Percentiles rank a stretch among this genome's conserved stretches.
These are phyloP conservation scores for Colletotrichum scovillei DNA, from an alignment of 2,329 filamentous ascomycete genomes.

Conservation along the genomic window DNA sequence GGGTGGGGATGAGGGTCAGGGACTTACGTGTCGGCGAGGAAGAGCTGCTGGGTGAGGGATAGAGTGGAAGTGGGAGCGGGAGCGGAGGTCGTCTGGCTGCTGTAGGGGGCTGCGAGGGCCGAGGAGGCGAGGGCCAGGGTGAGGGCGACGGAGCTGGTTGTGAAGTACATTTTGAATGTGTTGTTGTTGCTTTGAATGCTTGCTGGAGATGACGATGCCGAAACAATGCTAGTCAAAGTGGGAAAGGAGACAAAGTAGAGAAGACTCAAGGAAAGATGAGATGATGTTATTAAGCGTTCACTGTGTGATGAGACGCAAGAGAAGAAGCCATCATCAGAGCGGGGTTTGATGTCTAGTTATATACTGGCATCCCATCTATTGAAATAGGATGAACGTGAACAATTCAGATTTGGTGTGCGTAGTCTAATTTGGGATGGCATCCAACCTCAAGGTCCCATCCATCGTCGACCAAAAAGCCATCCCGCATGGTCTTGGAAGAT, in stretches of 20 bases:
- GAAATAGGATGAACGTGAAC: background rate
- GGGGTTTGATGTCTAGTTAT: slow-evolving; percentile 13
- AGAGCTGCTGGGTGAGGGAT: slow-evolving; percentile 49
- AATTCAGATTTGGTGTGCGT: background rate
- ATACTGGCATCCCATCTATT: slow-evolving; percentile 3
- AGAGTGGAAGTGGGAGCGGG: slow-evolving; percentile 33
- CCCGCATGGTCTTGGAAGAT: background rate
- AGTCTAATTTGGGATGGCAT: slow-evolving; percentile 20
- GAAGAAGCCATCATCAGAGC: background rate
- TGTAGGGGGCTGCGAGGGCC: slow-evolving; percentile 41
- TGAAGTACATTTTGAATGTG: slow-evolving; percentile 45
- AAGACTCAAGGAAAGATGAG: background rate
- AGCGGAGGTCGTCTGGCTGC: slow-evolving; percentile 23
- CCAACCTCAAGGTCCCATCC: slow-evolving; percentile 8
- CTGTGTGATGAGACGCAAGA: slow-evolving; percentile 13
- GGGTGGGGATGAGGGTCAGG: too few species aligned
- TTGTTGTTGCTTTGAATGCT: slow-evolving; percentile 9
- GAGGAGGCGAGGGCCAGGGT: slow-evolving; percentile 53
- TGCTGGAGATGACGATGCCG: background rate
- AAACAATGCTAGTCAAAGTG: background rate
- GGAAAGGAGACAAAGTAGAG: background rate
- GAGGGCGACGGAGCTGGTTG: slow-evolving; percentile 46
- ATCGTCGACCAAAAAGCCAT: slow-evolving; percentile 7
- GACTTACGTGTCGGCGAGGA: slow-evolving; percentile 52
- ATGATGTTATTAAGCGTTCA: background rate